phyloP scores from a whole-genome alignment of 768 basidiomycete genomes.

The Suillus alpinus region DNA sequence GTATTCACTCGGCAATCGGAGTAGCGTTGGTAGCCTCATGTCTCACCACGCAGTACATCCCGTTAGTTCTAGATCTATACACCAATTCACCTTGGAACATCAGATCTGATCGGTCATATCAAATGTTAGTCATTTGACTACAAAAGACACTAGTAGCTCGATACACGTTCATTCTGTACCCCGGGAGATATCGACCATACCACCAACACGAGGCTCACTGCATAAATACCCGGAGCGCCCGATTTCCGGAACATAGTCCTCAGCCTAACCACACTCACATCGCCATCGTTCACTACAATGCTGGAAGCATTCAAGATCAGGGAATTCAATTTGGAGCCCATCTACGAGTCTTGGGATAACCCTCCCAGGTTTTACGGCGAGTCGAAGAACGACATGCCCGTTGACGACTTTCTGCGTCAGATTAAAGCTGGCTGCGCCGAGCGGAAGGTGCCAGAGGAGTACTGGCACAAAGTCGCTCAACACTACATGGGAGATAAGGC shows the following conservation, averaged over 20 bases:
- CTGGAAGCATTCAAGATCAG: slow-evolving; percentile 80
- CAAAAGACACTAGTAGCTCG: background rate
- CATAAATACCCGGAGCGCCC: background rate
- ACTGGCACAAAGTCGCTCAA: slow-evolving; percentile 80
- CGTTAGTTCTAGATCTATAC: background rate
- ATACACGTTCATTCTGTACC: background rate
- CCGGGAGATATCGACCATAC: background rate
- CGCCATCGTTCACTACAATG: slow-evolving; percentile 31
- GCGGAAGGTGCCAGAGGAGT: slow-evolving; percentile 73
- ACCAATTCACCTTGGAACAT: background rate
- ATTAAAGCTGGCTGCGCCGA: slow-evolving; percentile 72
- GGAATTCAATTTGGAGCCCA: slow-evolving; percentile 68
- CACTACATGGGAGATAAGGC: slow-evolving; percentile 73
- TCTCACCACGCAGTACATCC: background rate
- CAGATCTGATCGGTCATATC: background rate
- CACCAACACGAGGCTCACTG: background rate
- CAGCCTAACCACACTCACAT: background rate
- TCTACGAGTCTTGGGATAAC: slow-evolving; percentile 63
- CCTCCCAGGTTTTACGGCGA: slow-evolving; percentile 68
- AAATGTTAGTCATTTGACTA: background rate
- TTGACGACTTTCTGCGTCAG: slow-evolving; percentile 71
- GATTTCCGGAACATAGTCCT: background rate
- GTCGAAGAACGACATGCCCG: slow-evolving; percentile 62
- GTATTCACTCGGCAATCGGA: background rate
- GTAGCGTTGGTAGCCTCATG: background rate